phyloP scores from a whole-genome alignment of 2,329 filamentous ascomycete species.

The Diplodia mutila region DNA sequence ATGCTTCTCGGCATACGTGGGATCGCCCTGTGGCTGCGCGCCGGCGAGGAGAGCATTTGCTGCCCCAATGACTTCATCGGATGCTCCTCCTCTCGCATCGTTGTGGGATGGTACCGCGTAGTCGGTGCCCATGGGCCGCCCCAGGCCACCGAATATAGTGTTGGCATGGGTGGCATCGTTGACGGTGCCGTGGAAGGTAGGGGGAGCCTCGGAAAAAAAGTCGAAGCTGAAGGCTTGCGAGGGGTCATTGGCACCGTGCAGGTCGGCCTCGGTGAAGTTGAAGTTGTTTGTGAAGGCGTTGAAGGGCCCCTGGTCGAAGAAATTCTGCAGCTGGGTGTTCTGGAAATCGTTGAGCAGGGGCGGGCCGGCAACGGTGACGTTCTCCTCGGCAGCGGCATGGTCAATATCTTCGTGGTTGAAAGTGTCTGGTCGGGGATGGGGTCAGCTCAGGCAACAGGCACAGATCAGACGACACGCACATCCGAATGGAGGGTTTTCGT shows the following conservation, averaged over 20 bases:
- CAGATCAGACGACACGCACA: conserved; percentile 20
- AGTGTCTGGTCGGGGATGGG: not conserved
- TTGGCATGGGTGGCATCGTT: conserved; percentile 3
- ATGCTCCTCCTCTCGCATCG: not conserved
- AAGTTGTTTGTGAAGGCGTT: conserved; percentile 17
- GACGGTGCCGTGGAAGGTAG: conserved; percentile 22
- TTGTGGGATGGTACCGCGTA: not conserved
- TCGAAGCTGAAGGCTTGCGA: not conserved
- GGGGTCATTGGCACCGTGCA: not conserved
- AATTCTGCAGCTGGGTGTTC: conserved; percentile 22
- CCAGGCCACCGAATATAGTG: not conserved
- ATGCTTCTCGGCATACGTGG: conserved; percentile 14
- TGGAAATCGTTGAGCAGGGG: conserved; percentile 21
- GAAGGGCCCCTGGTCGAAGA: conserved; percentile 26
- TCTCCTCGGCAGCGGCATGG: conserved; percentile 23
- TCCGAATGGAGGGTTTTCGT: conserved; percentile 23
- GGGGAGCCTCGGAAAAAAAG: conserved; percentile 9
- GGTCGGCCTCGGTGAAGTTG: conserved; percentile 14
- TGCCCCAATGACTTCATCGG: conserved; percentile 24
- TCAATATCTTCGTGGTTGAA: conserved; percentile 20
- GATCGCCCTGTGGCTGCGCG: conserved; percentile 16
- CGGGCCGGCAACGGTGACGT: conserved; percentile 21
- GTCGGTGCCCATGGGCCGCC: not conserved
- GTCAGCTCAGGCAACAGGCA: conserved; percentile 4
- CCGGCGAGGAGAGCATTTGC: conserved; percentile 23